Evolutionary conservation across 768 basidiomycete species (phyloP).

Genomic region (Lactifluus echinatus): DNA sequence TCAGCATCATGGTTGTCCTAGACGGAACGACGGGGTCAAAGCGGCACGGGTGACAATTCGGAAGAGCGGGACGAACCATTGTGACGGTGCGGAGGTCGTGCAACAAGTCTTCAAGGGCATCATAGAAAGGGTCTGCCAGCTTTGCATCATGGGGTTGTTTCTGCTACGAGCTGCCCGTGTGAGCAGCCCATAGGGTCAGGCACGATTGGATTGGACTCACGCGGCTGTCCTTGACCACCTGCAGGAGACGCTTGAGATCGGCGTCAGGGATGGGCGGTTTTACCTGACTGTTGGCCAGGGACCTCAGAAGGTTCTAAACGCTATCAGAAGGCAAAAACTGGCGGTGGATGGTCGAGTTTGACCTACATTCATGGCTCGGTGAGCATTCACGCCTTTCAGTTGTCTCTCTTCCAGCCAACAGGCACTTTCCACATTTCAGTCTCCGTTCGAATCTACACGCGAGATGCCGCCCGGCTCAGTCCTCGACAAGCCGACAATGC

Average conservation of each 20-base stretch:
- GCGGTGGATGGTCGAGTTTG: conserved; percentile 25
- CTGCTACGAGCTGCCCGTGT: conserved; percentile 26
- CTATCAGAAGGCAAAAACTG: conserved; percentile 14
- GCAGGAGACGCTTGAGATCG: conserved; percentile 75
- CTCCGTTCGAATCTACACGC: conserved; percentile 22
- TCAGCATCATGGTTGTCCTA: conserved; percentile 86
- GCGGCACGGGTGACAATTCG: conserved; percentile 24
- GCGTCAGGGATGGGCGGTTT: conserved; percentile 49
- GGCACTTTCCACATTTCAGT: conserved; percentile 23
- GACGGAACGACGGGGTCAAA: conserved; percentile 14
- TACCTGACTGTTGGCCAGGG: conserved; percentile 70
- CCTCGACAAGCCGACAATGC: neutral
- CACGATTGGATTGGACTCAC: conserved; percentile 41
- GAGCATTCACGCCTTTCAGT: conserved; percentile 25
- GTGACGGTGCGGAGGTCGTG: conserved; percentile 74
- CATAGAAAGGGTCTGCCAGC: conserved; percentile 83
- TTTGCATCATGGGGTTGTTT: conserved; percentile 51
- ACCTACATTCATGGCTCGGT: conserved; percentile 32
- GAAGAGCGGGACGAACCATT: conserved; percentile 41
- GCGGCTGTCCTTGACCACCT: conserved; percentile 79
- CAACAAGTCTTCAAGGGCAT: conserved; percentile 84
- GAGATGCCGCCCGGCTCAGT: neutral
- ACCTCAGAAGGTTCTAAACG: conserved; percentile 77
- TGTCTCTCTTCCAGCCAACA: conserved; percentile 21
- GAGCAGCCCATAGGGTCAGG: conserved; percentile 18